These are phyloP conservation scores for Tolypocladium inflatum DNA, from an alignment of 2,329 filamentous ascomycete species.

Conservation along the genomic window DNA sequence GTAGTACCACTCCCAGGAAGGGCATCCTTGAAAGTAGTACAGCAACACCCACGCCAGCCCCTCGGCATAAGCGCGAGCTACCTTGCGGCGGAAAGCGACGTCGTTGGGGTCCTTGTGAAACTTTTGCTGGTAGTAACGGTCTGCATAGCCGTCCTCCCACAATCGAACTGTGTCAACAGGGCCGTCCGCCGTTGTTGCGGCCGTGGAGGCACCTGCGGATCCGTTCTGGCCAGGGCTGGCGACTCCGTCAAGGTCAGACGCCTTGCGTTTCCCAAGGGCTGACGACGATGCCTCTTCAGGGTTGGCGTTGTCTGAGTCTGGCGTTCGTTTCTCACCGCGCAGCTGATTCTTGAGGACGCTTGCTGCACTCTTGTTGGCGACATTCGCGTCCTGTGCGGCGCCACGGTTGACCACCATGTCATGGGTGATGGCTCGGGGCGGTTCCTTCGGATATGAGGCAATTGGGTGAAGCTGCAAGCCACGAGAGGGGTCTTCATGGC, in stretches of 20 bases:
- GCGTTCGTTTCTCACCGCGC: constrained; percentile 31
- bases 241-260: constrained; percentile 55
- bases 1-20: constrained; percentile 99
- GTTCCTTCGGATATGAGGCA: constrained; percentile 42
- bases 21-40: constrained; percentile 97
- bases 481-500: constrained; percentile 22
- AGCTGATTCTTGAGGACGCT: constrained; percentile 77
- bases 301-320: constrained; percentile 6
- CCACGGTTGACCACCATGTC: constrained; percentile 78
- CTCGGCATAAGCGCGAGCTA: constrained; percentile 86
- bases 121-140: constrained; percentile 95
- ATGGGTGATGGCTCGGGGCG: constrained; percentile 59
- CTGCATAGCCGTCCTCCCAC: constrained; percentile 93
- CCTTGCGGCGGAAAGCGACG: constrained; percentile 76
- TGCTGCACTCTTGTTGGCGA: constrained; percentile 90
- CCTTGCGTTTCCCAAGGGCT: constrained; percentile 67
- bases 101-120: constrained; percentile 78
- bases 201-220: constrained; percentile 27
- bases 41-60: constrained; percentile 90
- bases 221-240: constrained; percentile 50
- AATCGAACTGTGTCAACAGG: constrained; percentile 75
- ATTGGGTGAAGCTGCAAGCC: constrained; percentile 27
- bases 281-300: constrained; percentile 31
- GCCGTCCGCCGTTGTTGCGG: constrained; percentile 46
- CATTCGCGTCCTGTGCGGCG: constrained; percentile 56